These are phyloP conservation scores for Xanthoceras sorbifolium DNA, from an alignment of 345 rosid species.

Conservation along the genomic window DNA sequence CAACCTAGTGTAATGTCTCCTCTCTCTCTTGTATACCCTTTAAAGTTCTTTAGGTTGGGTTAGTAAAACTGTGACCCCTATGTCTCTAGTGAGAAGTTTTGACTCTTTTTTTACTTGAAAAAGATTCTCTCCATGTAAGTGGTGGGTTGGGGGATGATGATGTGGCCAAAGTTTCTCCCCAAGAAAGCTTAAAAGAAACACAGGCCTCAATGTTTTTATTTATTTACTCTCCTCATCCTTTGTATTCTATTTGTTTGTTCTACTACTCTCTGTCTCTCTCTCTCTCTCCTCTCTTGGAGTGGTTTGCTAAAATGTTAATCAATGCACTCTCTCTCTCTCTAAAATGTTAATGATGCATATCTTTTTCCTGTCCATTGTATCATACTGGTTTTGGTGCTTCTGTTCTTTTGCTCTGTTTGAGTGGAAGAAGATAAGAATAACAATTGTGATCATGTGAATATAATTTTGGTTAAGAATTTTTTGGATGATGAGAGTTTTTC, in stretches of 20 bases:
- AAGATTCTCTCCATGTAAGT: slow-evolving; percentile 42
- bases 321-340: background rate
- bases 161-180: slow-evolving; percentile 43
- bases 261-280: slow-evolving; percentile 20
- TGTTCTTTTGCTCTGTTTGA: background rate
- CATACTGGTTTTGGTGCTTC: background rate
- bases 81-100: slow-evolving; percentile 54
- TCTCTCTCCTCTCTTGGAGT: slow-evolving; percentile 41
- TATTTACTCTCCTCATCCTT: slow-evolving; percentile 17
- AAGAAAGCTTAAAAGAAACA: slow-evolving; percentile 42
- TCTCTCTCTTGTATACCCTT: slow-evolving; percentile 31
- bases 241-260: slow-evolving; percentile 48
- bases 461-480: background rate
- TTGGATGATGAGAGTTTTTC: background rate
- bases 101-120: slow-evolving; percentile 30
- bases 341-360: too few species aligned
- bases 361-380: too few species aligned
- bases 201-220: slow-evolving; percentile 28
- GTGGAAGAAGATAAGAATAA: background rate
- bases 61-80: slow-evolving; percentile 31
- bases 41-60: slow-evolving; percentile 36
- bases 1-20: slow-evolving; percentile 38
- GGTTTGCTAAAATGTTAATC: slow-evolving; percentile 35
- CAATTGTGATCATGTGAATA: too few species aligned
- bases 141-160: slow-evolving; percentile 25